Base-by-base conservation (phyloP, 495 filamentous ascomycete genomes). In the Astrocystis sublimbata region DNA sequence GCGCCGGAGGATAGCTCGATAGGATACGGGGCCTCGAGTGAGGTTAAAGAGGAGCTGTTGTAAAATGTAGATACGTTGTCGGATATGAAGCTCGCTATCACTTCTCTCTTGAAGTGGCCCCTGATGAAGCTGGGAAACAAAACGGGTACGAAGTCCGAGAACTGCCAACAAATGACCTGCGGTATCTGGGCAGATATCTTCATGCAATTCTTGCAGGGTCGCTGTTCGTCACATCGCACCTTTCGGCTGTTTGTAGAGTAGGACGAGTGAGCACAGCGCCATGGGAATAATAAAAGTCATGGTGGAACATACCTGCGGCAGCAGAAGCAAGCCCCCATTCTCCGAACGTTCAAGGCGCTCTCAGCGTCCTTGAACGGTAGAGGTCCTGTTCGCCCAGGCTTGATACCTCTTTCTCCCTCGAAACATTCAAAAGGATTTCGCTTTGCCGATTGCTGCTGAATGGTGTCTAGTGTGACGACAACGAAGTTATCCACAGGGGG, bases 41-140 rank as follows among this genome's bases (percentile, higher is more conserved):
- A 43, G 40, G 38, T n/a, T 13, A 17, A 41, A 21, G 41, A 23
- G 2, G 41, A 43, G 21, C 21, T 5, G 19, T 74, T 68, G 26
- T 63, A 70, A 62, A 81, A 84, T 28, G 62, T 63, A 12, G 67
- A 64, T 2, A 79, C 74, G 61, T 82, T 73, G 26, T 77, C 75
- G 21, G 64, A 65, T 43, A 83, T 66, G 64, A 82, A 80, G 41
- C 66, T 62, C 9, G 67, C 52, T 46, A 82, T 78, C 61, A 78
- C 72, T 23, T 78, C 73, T 43, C 73, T 76, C 21, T 71, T 68
- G 60, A 82, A 76, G 65, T 82, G 80, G 2, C 59, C 55, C 15
- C 79, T 67, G 54, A 83, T 77, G 61, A 79, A 83, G n/a, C 75
- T 74, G 1, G 79, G 79, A 38, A 81, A 81, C 23, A 81, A 63